A percentile compares a stretch with the other conserved stretches of the same genome.
These are phyloP conservation scores for Metrosideros polymorpha DNA, from an alignment of 441 rosid species.

Conservation along the genomic window DNA sequence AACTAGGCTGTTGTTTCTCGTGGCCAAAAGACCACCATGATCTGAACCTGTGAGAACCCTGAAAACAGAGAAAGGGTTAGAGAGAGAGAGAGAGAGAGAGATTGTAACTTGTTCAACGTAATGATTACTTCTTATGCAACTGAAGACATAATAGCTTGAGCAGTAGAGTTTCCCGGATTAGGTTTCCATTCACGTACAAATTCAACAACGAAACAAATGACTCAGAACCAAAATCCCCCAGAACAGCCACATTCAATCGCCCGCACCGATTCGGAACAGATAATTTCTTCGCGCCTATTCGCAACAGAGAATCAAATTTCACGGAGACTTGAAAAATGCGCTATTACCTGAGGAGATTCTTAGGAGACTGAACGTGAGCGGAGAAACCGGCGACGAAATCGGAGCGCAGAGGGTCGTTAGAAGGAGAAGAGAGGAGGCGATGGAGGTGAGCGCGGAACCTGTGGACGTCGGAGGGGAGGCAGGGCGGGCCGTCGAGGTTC, in stretches of 20 bases:
- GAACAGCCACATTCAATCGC: neutral
- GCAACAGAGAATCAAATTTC: neutral
- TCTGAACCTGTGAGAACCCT: conserved; percentile 48
- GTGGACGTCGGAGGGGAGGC: conserved; percentile 57
- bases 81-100: neutral
- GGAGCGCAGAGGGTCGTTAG: conserved; percentile 26
- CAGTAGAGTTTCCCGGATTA: neutral
- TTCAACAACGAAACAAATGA: neutral
- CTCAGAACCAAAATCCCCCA: neutral
- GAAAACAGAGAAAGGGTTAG: neutral
- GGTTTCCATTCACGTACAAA: neutral
- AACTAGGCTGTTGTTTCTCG: conserved; percentile 39
- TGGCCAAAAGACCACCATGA: conserved; percentile 11
- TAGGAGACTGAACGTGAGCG: conserved; percentile 37
- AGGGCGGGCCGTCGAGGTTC: conserved; percentile 54
- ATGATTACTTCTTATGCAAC: neutral
- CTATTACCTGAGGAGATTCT: conserved; percentile 50
- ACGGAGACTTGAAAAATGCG: neutral
- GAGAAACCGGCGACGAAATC: conserved; percentile 49
- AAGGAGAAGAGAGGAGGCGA: conserved; percentile 26
- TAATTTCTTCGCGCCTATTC: neutral
- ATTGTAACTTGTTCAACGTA: neutral
- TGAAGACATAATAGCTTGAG: neutral
- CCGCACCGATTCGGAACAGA: neutral
- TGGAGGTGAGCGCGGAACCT: conserved; percentile 61